These are phyloP conservation scores for Olyra latifolia DNA, from an alignment of 176 grass and related monocot genomes.

Conservation along the genomic window DNA sequence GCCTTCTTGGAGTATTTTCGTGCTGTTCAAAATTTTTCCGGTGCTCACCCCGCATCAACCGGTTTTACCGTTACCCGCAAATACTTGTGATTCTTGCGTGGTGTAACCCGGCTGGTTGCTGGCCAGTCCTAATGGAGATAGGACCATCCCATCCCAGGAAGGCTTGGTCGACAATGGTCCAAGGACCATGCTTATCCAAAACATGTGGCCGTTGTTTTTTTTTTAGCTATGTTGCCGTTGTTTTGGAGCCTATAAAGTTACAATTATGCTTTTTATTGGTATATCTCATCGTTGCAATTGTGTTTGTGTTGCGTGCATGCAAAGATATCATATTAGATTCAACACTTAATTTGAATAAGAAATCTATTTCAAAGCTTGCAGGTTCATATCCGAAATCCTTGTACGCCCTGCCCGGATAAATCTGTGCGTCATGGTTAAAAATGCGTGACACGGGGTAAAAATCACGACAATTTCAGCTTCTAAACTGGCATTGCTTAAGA, in stretches of 20 bases:
- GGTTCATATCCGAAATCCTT: background rate
- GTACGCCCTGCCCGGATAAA: background rate
- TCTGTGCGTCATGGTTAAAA: background rate
- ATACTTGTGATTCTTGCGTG: background rate
- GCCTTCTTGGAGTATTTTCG: conserved; percentile 8
- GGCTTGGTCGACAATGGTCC: background rate
- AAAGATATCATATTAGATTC: background rate
- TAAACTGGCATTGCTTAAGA: background rate
- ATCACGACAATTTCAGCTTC: background rate
- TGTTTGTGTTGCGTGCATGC: background rate
- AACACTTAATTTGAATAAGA: background rate
- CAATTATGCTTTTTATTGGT: background rate
- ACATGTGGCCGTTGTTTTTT: too few species aligned
- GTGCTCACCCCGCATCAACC: background rate
- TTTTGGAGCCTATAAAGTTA: background rate
- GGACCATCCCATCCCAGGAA: background rate
- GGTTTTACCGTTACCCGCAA: background rate
- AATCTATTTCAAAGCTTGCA: background rate
- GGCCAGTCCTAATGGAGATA: background rate
- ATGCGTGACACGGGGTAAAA: background rate
- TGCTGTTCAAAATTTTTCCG: background rate
- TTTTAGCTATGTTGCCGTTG: too few species aligned
- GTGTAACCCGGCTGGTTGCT: background rate
- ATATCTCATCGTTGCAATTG: background rate
- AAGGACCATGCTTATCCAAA: background rate